Evolutionary conservation across 2,329 filamentous ascomycete species (phyloP).

Genomic region (Calcarisporium arbuscula): DNA sequence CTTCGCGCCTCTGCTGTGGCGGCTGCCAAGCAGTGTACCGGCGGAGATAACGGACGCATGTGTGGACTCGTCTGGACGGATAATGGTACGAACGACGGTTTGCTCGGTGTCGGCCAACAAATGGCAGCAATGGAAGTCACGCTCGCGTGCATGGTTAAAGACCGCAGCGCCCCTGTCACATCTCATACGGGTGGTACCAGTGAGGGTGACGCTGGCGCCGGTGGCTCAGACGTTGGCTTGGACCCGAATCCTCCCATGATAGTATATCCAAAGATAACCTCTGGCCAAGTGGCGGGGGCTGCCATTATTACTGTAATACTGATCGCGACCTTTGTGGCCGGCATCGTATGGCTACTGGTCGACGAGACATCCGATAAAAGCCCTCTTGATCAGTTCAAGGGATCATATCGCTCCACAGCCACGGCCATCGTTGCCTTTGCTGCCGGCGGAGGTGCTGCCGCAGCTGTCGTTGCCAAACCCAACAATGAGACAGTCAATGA

Average conservation of each 20-base stretch:
- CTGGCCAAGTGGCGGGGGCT: slow-evolving; percentile 62
- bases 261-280: slow-evolving; percentile 33
- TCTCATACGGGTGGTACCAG: slow-evolving; percentile 52
- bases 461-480: slow-evolving; percentile 13
- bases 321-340: slow-evolving; percentile 46
- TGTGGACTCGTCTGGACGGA: slow-evolving; percentile 59
- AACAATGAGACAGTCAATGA: slow-evolving; percentile 14
- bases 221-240: slow-evolving; percentile 40
- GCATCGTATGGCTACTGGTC: slow-evolving; percentile 41
- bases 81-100: slow-evolving; percentile 49
- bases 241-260: slow-evolving; percentile 18
- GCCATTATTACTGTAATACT: slow-evolving; percentile 56
- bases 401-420: slow-evolving; percentile 14
- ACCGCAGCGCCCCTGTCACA: slow-evolving; percentile 37
- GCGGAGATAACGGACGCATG: slow-evolving; percentile 49
- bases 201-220: slow-evolving; percentile 37
- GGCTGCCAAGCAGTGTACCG: slow-evolving; percentile 51
- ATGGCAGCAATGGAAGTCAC: slow-evolving; percentile 64
- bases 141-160: slow-evolving; percentile 51
- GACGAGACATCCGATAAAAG: slow-evolving; percentile 38
- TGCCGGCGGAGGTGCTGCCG: slow-evolving; percentile 15
- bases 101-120: slow-evolving; percentile 60
- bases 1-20: slow-evolving; percentile 50
- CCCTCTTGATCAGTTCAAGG: slow-evolving; percentile 23
- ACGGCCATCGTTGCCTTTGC: slow-evolving; percentile 15